Base-by-base conservation (phyloP, 805 yeast genomes). In the Isabelozyma pseudorhagii region DNA sequence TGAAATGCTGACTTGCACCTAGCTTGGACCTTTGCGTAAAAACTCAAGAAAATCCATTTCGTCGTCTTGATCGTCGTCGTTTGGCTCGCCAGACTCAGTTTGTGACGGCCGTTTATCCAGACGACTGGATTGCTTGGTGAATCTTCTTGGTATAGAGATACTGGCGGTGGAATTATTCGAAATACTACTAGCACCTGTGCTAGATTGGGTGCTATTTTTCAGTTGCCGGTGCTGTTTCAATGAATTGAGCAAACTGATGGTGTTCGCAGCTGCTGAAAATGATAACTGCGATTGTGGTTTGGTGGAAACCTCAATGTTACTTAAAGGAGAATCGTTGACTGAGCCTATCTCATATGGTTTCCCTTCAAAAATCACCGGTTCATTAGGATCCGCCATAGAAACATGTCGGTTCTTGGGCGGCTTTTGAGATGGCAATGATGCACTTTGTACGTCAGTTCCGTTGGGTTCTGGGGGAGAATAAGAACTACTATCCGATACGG, bases 31-130 rank as follows among this genome's bases (percentile, higher is more conserved):
- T 34, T 62, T 64, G 38, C 67, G 69, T 50, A 79, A 66, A 52
- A 79, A 76, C 51, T 77, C 82, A 55, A 78, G 46, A 46, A 79
- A 66, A 55, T 78, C 82, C 62, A 78, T 65, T 48, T 72, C 79
- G 17, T 62, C 67, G 8, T 61, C 64, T 4, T 54, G 62, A 13
- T 61, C 69, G 1, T 59, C 57, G 42, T 39, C 39, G 15, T 45
- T 25, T 25, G 47, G 25, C 31, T 46, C 45, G 8, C 11, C 18
- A 13, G 45, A 27, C 40, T 31, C 36, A 4, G 36, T 10, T 31
- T 31, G 36, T 10, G 36, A 31, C 10, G 36, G 36, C n/a, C 36
- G 10, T 8, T 31, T 31, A 10, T 31, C 36, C 36, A 13, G 17
- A 48, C 45, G 25, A 44, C 36, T 10, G 46, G 42, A 28, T 29